These are phyloP conservation scores for Boletus holoroseus DNA, from an alignment of 1,284 basidiomycete species.

Conservation along the genomic window DNA sequence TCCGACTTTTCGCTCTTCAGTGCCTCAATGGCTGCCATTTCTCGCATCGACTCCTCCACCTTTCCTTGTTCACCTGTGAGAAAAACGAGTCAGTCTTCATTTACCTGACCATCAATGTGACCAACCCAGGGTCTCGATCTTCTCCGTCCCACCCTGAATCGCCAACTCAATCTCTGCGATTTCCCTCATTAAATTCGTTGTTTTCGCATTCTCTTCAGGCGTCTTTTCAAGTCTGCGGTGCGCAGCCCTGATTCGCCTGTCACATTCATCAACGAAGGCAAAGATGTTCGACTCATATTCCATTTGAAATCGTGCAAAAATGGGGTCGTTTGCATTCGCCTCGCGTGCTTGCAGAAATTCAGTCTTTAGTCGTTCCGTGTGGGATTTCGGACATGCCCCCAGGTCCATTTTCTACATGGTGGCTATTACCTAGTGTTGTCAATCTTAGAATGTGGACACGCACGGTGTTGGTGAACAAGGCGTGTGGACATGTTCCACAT, in stretches of 20 bases:
- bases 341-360: constrained; percentile 82
- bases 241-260: constrained; percentile 89
- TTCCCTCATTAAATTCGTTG: constrained; percentile 98
- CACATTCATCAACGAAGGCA: constrained; percentile 95
- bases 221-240: constrained; percentile 97
- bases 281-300: constrained; percentile 96
- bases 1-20: constrained; percentile 94
- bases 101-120: constrained; percentile 18
- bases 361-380: constrained; percentile 90
- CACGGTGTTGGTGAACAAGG: constrained; percentile 97
- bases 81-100: constrained; percentile 14
- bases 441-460: constrained; percentile 33
- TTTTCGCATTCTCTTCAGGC: constrained; percentile 98
- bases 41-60: constrained; percentile 97
- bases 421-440: constrained; percentile 8
- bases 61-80: constrained; percentile 85
- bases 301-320: constrained; percentile 81
- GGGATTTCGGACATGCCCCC: constrained; percentile 95
- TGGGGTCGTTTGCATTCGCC: constrained; percentile 68
- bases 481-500: constrained; percentile 96
- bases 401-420: constrained; percentile 93
- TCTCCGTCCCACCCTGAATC: constrained; percentile 96
- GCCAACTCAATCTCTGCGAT: constrained; percentile 99
- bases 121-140: constrained; percentile 90
- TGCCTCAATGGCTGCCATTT: constrained; percentile 96